Evolutionary conservation across 2,329 filamentous ascomycete species (phyloP).

Genomic region (Periconia macrospinosa): DNA sequence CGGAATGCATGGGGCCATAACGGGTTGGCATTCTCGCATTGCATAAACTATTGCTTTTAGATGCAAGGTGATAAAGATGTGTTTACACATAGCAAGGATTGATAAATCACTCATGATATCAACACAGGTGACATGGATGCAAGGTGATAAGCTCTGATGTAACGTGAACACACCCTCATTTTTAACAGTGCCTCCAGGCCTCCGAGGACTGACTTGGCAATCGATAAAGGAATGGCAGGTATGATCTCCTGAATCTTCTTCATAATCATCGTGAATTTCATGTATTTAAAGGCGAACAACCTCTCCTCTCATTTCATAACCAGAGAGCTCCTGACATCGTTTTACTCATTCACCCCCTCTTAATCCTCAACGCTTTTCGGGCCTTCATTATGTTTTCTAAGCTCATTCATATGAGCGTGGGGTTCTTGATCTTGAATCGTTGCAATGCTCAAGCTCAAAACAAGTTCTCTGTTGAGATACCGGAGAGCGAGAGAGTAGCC

Average conservation of each 20-base stretch:
- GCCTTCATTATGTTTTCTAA: slow-evolving; percentile 5
- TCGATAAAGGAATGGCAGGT: too few species aligned
- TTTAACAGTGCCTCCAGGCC: background rate
- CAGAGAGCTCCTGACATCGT: background rate
- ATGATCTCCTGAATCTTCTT: too few species aligned
- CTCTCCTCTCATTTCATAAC: background rate
- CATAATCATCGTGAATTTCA: background rate
- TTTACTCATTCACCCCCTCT: background rate
- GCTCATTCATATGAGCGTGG: slow-evolving; percentile 4
- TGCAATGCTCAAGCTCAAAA: slow-evolving; percentile 7
- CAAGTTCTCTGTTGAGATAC: slow-evolving; percentile 8
- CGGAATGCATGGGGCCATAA: background rate
- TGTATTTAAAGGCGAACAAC: background rate
- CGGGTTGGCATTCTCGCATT: background rate
- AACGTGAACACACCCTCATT: background rate
- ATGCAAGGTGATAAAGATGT: too few species aligned
- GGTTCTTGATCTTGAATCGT: slow-evolving; percentile 6
- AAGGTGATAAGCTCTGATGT: background rate
- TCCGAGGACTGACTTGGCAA: too few species aligned
- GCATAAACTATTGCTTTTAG: background rate
- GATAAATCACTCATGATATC: too few species aligned
- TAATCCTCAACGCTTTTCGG: too few species aligned
- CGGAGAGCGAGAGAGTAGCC: slow-evolving; percentile 1
- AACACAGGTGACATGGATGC: too few species aligned
- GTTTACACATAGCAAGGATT: too few species aligned